Conservation (phyloP, 2,329 filamentous ascomycete species). For the Salinomyces thailandicus region DNA sequence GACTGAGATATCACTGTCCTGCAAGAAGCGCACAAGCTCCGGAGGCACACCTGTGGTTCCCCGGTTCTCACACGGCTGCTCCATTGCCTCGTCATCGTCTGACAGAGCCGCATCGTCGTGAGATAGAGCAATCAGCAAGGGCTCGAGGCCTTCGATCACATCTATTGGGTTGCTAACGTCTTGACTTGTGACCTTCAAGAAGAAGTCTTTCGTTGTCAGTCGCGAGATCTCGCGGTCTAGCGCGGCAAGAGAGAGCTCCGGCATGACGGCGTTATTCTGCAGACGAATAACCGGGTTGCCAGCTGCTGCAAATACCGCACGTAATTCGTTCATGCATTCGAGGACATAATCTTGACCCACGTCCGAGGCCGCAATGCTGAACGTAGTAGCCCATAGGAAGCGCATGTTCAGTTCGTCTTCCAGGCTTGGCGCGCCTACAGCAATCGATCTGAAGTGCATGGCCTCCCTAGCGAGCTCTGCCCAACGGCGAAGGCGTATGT, state of each 20-base stretch:
- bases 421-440: constrained; percentile 5
- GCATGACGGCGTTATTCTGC: constrained; percentile 79
- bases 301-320: constrained; percentile 40
- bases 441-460: constrained; percentile 32
- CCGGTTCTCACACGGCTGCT: constrained; percentile 1
- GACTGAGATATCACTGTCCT: constrained; percentile 69
- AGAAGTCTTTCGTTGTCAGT: constrained; percentile 93
- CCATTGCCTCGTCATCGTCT: background rate
- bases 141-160: constrained; percentile 85
- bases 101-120: background rate
- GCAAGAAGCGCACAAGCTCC: constrained; percentile 78
- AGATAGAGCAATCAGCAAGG: constrained; percentile 65
- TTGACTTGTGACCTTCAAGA: constrained; percentile 77
- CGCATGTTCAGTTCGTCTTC: constrained; percentile 42
- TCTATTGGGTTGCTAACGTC: constrained; percentile 69
- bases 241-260: constrained; percentile 70
- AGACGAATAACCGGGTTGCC: constrained; percentile 49
- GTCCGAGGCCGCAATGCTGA: constrained; percentile 47
- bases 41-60: constrained; percentile 33
- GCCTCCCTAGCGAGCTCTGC: constrained; percentile 45
- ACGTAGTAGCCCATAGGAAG: constrained; percentile 57
- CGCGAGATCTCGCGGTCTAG: constrained; percentile 86
- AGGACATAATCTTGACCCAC: constrained; percentile 50
- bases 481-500: constrained; percentile 52
- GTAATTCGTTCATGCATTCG: constrained; percentile 53